A percentile compares a stretch with the other conserved stretches of the same genome.
phyloP scores from a whole-genome alignment of 176 grass and related monocot species.

The Phoenix roebelenii region DNA sequence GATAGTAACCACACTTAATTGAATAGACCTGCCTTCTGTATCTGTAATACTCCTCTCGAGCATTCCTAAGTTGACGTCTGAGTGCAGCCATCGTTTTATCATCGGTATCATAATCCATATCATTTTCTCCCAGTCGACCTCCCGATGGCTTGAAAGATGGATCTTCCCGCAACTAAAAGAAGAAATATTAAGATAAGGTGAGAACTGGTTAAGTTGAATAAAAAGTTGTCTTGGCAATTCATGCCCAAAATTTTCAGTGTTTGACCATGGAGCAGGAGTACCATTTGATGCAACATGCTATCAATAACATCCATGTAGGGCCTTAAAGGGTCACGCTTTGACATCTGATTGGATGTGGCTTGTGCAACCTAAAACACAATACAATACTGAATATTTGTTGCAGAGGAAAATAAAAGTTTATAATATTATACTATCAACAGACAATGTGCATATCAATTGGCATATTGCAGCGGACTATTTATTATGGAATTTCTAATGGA shows the following conservation, averaged over 20 bases:
- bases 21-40: slow-evolving; percentile 63
- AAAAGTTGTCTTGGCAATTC: no score
- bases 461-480: no score
- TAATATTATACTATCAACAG: no score
- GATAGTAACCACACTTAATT: no score
- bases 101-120: slow-evolving; percentile 99
- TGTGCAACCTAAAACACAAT: slow-evolving; percentile 63
- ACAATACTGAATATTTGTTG: no score
- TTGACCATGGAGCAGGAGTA: slow-evolving; percentile 25
- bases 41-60: slow-evolving; percentile 94
- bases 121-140: slow-evolving; percentile 92
- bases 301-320: slow-evolving; percentile 99
- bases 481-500: not conserved
- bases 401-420: no score
- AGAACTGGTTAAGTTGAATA: not conserved
- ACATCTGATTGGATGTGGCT: slow-evolving; percentile 99
- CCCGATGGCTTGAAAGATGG: slow-evolving; percentile 93
- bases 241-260: slow-evolving; percentile 1
- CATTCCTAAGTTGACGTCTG: slow-evolving; percentile 82
- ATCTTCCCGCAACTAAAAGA: slow-evolving; percentile 67
- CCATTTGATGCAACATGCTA: slow-evolving; percentile 89
- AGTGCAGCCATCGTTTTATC: slow-evolving; percentile 98
- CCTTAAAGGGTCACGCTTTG: slow-evolving; percentile 86
- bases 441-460: no score
- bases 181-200: slow-evolving; percentile 4